Percentiles rank a stretch among this genome's conserved stretches.
phyloP scores from a whole-genome alignment of 352 stramenopile genomes.

The Phytophthora foliorum region DNA sequence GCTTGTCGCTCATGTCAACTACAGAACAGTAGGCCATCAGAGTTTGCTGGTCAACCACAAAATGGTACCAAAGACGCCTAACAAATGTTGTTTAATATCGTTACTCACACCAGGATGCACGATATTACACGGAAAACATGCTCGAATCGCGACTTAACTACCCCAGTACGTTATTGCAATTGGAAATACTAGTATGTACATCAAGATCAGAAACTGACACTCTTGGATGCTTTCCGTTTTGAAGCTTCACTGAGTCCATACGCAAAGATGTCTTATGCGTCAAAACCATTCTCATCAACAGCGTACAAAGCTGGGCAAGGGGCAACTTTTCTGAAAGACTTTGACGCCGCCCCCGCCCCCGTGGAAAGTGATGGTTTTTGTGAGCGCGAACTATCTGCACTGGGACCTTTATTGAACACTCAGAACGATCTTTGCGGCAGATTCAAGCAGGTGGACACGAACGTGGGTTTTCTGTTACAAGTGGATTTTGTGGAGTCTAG shows the following conservation, averaged over 20 bases:
- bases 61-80: not conserved
- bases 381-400: conserved; percentile 49
- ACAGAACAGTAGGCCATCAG: conserved; percentile 49
- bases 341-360: conserved; percentile 46
- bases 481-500: conserved; percentile 64
- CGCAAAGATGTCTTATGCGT: conserved; percentile 59
- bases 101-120: conserved; percentile 44
- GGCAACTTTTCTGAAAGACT: conserved; percentile 47
- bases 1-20: conserved; percentile 59
- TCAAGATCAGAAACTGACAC: not conserved
- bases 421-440: conserved; percentile 60
- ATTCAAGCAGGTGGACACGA: conserved; percentile 45
- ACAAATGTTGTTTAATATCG: not conserved
- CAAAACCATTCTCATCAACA: conserved; percentile 45
- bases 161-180: conserved; percentile 35
- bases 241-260: conserved; percentile 47
- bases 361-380: conserved; percentile 69
- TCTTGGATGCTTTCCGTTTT: not conserved
- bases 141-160: conserved; percentile 62
- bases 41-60: not conserved
- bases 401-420: conserved; percentile 56
- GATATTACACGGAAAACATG: conserved; percentile 66
- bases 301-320: conserved; percentile 58
- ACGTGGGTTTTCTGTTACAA: conserved; percentile 55
- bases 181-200: not conserved